Evolutionary conservation across 2,329 filamentous ascomycete species (phyloP).

Genomic region (Arthrobotrys entomopaga): DNA sequence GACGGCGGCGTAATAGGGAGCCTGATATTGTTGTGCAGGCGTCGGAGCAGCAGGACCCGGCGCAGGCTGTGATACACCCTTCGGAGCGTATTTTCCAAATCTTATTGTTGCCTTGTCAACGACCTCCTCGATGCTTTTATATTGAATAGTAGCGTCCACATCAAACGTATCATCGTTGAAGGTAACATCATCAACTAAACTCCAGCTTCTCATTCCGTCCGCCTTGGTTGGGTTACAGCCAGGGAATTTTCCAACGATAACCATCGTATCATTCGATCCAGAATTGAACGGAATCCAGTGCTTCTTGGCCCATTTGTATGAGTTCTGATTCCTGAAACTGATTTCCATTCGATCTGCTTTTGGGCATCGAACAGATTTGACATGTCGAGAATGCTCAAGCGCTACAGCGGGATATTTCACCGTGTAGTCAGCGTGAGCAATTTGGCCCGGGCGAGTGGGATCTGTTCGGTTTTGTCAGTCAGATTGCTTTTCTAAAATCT

Average conservation of each 20-base stretch:
- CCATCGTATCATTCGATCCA: slow-evolving; percentile 45
- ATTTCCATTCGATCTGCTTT: slow-evolving; percentile 42
- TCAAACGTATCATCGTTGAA: slow-evolving; percentile 47
- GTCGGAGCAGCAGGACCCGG: slow-evolving; percentile 22
- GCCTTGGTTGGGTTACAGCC: slow-evolving; percentile 46
- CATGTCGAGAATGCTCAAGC: slow-evolving; percentile 43
- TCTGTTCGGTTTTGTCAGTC: slow-evolving; percentile 9
- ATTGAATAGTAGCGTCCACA: slow-evolving; percentile 40
- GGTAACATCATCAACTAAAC: slow-evolving; percentile 42
- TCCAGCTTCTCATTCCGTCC: slow-evolving; percentile 47
- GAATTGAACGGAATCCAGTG: slow-evolving; percentile 48
- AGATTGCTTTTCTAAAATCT: neutral
- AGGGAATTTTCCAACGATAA: slow-evolving; percentile 43
- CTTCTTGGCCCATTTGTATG: slow-evolving; percentile 43
- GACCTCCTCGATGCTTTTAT: slow-evolving; percentile 36
- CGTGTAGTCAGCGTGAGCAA: slow-evolving; percentile 39
- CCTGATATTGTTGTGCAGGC: slow-evolving; percentile 28
- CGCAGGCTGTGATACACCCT: slow-evolving; percentile 1
- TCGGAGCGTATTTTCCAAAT: slow-evolving; percentile 46
- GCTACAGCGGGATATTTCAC: slow-evolving; percentile 51
- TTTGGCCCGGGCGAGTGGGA: slow-evolving; percentile 32
- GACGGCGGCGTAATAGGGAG: slow-evolving; percentile 35
- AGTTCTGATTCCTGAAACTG: slow-evolving; percentile 21
- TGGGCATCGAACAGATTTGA: slow-evolving; percentile 37
- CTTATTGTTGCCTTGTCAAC: slow-evolving; percentile 32